Percentiles rank a stretch among this genome's conserved stretches.
phyloP scores from a whole-genome alignment of 352 stramenopile species.

The Phytopythium helicoides region DNA sequence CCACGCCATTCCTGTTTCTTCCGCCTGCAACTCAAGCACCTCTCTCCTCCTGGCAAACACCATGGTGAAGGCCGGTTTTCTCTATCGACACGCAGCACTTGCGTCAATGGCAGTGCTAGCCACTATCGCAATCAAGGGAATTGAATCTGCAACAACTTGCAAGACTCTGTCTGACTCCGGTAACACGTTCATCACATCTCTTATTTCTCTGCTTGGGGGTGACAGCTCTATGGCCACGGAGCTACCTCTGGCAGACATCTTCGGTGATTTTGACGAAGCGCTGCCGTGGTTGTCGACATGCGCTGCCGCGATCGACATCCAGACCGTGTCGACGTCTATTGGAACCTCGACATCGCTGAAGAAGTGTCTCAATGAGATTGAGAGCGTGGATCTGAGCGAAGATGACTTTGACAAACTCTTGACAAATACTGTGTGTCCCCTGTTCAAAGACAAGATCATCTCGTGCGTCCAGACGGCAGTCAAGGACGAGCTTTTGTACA shows the following conservation, averaged over 20 bases:
- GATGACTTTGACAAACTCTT: constrained; percentile 4
- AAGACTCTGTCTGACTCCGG: background rate
- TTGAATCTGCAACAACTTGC: background rate
- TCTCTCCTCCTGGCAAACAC: too few relatives aligned
- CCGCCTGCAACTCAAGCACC: too few relatives aligned
- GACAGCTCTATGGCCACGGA: background rate
- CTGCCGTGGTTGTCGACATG: constrained; percentile 44
- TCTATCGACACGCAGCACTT: background rate
- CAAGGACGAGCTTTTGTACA: constrained; percentile 27
- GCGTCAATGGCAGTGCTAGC: background rate
- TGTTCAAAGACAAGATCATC: constrained; percentile 26
- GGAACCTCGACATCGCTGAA: constrained; percentile 14
- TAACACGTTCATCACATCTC: background rate
- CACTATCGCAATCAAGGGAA: background rate
- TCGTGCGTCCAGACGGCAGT: constrained; percentile 25
- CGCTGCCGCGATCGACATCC: constrained; percentile 27
- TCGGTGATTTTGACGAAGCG: constrained; percentile 19
- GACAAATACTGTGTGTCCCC: constrained; percentile 17
- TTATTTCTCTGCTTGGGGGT: background rate
- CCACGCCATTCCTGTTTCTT: too few relatives aligned
- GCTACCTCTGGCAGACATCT: constrained; percentile 3
- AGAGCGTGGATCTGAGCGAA: constrained; percentile 6
- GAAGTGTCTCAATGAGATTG: constrained; percentile 24
- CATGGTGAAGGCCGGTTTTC: background rate
- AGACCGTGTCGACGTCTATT: constrained; percentile 15